Evolutionary conservation across 2,329 filamentous ascomycete species (phyloP).

Genomic region (Pseudocercospora musae): DNA sequence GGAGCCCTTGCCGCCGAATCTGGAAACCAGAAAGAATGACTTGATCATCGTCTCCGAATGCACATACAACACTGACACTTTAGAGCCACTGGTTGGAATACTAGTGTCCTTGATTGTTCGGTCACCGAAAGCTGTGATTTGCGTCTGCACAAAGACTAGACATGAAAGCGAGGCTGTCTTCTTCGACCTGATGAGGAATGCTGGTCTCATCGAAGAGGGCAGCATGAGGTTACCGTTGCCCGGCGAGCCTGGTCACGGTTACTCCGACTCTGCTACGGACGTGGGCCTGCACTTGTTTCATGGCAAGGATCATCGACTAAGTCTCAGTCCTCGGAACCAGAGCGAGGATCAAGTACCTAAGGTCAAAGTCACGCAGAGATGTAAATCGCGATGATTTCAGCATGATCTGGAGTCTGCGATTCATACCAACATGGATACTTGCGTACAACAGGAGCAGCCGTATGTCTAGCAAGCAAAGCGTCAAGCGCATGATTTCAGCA

Average conservation of each 20-base stretch:
- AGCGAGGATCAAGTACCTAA: constrained; percentile 31
- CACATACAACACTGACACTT: constrained; percentile 68
- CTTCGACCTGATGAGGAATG: constrained; percentile 56
- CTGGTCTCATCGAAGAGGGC: constrained; percentile 32
- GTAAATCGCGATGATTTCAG: constrained; percentile 16
- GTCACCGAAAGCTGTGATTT: constrained; percentile 51
- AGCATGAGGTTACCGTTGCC: constrained; percentile 31
- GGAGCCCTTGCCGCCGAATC: constrained; percentile 42
- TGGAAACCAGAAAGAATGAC: constrained; percentile 48
- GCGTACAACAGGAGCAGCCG: neutral
- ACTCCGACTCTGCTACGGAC: constrained; percentile 36
- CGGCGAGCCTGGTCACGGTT: constrained; percentile 35
- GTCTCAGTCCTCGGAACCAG: constrained; percentile 29
- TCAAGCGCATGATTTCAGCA: neutral
- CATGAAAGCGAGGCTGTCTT: constrained; percentile 65
- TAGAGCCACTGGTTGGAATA: constrained; percentile 60
- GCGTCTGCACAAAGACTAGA: constrained; percentile 64
- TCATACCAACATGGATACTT: neutral
- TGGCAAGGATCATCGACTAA: constrained; percentile 32
- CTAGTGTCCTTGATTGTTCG: constrained; percentile 47
- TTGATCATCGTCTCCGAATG: constrained; percentile 67
- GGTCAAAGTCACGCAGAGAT: constrained; percentile 10
- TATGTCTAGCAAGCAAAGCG: neutral
- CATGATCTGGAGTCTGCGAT: neutral
- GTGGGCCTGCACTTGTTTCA: constrained; percentile 36